Evolutionary conservation across 805 yeast species (phyloP), one percentile per base, ranked within the genome.

Genomic region (Myxozyma vanderwaltii): DNA sequence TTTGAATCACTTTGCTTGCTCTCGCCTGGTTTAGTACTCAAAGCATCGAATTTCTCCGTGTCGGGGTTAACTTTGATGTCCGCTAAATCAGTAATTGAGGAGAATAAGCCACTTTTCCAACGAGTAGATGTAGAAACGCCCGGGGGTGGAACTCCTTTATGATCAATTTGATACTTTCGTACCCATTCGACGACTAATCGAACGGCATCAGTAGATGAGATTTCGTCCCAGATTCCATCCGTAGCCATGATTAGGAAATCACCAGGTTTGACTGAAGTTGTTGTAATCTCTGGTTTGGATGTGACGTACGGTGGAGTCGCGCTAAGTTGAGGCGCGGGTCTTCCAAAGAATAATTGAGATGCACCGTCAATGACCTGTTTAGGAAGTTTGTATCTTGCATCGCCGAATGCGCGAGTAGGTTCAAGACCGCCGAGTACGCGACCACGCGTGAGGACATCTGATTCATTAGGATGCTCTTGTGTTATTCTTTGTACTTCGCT

Each of bases 381-480:
- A 33, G 91, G 83, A 79, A 96, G 81, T 71, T 94, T 94, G 71
- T 90, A 94, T 62, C 97, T 82, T 59, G 96, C 96, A 73, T 94
- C 99, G 49, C 99, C 99, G 77, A 94, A 94, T 1, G 98, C 96
- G 69, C 99, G 80, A 0, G 96, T 84, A 13, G 99, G 99, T 74
- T 94, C 98, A 63, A 94, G 80, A 10, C 94, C 84, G 0, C 99
- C 99, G 66, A 94, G 79, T 10, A 94, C 88, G 69, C 99, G 83
- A 3, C 98, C 99, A 63, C 89, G 83, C 64, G 88, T 80, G 36
- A 92, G 81, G 45, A 86, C 96, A 51, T 85, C 84, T 38, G 70
- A 57, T 35, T 89, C 87, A 74, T 92, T 97, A 0, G 99, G 99
- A 74, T 94, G 99, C 74, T 91, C 97, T 33, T 82, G 77, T 51